These are phyloP conservation scores for Paramecium tetraurelia DNA, from an alignment of 73 alveolate species.

Conservation along the genomic window DNA sequence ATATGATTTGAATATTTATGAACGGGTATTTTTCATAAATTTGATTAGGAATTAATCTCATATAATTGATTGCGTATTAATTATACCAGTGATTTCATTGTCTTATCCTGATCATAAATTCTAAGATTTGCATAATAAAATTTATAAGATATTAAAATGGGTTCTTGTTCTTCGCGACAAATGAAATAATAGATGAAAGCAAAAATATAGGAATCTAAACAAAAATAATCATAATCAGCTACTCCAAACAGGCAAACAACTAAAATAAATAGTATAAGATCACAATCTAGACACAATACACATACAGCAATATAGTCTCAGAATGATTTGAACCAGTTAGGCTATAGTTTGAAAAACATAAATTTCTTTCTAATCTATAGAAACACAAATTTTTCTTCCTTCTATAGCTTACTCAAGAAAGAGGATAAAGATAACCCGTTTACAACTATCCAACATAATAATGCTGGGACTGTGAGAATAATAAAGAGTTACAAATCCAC, in stretches of 20 bases:
- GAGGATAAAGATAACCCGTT: background rate
- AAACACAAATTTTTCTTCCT: background rate
- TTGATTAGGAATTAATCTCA: background rate
- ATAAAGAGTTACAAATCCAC: background rate
- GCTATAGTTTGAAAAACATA: background rate
- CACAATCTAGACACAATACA: background rate
- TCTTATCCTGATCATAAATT: background rate
- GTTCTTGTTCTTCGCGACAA: background rate
- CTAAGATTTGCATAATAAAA: background rate
- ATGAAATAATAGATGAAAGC: background rate
- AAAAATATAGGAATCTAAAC: background rate
- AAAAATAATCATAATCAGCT: background rate
- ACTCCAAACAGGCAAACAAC: background rate
- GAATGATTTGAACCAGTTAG: background rate
- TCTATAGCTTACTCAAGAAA: background rate
- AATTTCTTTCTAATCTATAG: background rate
- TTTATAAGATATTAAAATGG: background rate
- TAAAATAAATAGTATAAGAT: background rate
- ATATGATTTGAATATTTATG: no score
- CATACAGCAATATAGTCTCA: background rate
- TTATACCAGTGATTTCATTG: background rate
- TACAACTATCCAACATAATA: background rate
- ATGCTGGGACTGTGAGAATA: background rate
- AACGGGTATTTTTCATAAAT: background rate
- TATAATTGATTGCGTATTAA: background rate